Evolutionary conservation across 2,329 filamentous ascomycete genomes (phyloP), one percentile per base, ranked within the genome.

Genomic region (Akanthomyces uredinophilus): DNA sequence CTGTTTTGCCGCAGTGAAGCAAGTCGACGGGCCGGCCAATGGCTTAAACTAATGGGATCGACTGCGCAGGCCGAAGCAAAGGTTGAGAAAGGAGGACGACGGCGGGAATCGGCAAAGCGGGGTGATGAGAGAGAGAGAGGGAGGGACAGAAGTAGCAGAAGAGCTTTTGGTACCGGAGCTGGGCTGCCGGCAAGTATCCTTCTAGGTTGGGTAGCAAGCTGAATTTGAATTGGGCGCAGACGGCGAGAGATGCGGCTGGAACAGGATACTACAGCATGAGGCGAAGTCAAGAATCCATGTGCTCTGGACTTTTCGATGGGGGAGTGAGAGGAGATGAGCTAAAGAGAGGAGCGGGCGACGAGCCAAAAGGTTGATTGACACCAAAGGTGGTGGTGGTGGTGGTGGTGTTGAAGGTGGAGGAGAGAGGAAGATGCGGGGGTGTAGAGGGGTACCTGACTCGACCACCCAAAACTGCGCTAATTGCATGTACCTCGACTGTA

Each of bases 51-150:
- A 53, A 27, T 62, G 57, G n/a, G 49, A 35, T 37, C 43, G 61
- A 61, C 8, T n/a, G 39, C 14, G 32, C 32, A 27, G 35, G 55
- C 44, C 22, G 62, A 46, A 61, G 55, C 18, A 60, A 49, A 46
- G 53, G 58, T 54, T 47, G n/a, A 63, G 49, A 61, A 62, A 58
- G 61, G 58, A 64, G 46, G 52, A 56, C 60, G 55, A 20, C 18
- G 51, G 54, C 57, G 63, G 39, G 50, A 32, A 58, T 44, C 37
- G 37, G 46, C n/a, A 60, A 44, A 51, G 56, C 56, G 47, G 47
- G 47, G 47, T 43, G 56, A 60, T 29, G 55, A 10, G 50, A 14
- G 20, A 16, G 20, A 35, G 32, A 35, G 32, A 35, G 32, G 29
- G 29, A 8, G 4, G 8, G 29, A 8, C 8, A 27, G 37, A 56